phyloP scores from a whole-genome alignment of 192 early-diverging fungal species.

The Radiomyces spectabilis region DNA sequence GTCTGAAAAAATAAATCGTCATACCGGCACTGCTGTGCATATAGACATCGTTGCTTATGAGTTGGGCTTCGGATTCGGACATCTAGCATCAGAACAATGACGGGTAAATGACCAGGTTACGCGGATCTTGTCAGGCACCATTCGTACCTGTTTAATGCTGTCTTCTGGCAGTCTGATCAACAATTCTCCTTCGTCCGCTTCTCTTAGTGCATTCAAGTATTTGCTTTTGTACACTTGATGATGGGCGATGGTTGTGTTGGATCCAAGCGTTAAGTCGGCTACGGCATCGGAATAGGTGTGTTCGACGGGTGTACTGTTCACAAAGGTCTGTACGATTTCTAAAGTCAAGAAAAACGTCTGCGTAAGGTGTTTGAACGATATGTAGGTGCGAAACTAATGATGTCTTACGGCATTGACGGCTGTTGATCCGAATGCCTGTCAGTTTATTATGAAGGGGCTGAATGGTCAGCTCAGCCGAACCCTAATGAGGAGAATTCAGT shows the following conservation, averaged over 20 bases:
- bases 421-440: slow-evolving; percentile 33
- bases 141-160: slow-evolving; percentile 26
- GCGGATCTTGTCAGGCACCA: neutral
- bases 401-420: slow-evolving; percentile 36
- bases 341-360: neutral
- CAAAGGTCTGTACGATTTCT: slow-evolving; percentile 29
- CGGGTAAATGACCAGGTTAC: neutral
- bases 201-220: slow-evolving; percentile 36
- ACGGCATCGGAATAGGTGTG: slow-evolving; percentile 37
- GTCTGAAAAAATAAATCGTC: too few species aligned
- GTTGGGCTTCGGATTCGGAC: slow-evolving; percentile 2
- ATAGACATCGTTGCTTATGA: slow-evolving; percentile 1
- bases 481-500: slow-evolving; percentile 17
- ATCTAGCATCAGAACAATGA: neutral
- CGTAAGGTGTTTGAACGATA: neutral
- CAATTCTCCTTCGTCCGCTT: slow-evolving; percentile 45
- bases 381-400: neutral
- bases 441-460: slow-evolving; percentile 33
- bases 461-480: slow-evolving; percentile 41
- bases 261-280: slow-evolving; percentile 23
- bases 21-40: slow-evolving; percentile 12
- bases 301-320: slow-evolving; percentile 27
- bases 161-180: slow-evolving; percentile 25
- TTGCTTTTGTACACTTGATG: slow-evolving; percentile 38
- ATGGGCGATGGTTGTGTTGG: slow-evolving; percentile 32